Base-by-base conservation (phyloP, 768 basidiomycete genomes). In the Leccinum sublutescens region DNA sequence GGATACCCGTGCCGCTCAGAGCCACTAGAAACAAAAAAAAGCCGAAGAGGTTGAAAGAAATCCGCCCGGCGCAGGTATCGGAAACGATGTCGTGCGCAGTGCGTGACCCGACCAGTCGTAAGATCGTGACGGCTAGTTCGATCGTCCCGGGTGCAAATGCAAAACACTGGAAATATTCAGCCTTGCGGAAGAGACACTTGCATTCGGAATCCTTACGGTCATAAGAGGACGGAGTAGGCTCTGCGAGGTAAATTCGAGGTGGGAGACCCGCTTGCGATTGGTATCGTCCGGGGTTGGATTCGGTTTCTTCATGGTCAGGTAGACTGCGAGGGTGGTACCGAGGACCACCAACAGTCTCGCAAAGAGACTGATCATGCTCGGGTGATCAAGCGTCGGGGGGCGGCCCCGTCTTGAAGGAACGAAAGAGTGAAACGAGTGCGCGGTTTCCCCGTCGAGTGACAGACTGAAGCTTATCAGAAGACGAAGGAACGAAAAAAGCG, bases 1-100 rank as follows among this genome's bases (percentile, higher is more conserved):
- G 74, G 23, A 80, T 56, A 10, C 49, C 51, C n/a, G 62, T 63
- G 6, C 76, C 76, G n/a, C 56, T 50, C 17, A 71, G 29, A 6
- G 65, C 61, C 8, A 71, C 27, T 3, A 68, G 17, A 14, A 54
- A 55, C 4, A 27, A 53, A 2, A 53, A 23, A 6, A 58, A 56
- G 7, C 43, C 62, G 11, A 61, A 27, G 2, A 3, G 21, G 29
- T 38, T 10, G 23, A 61, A 55, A 5, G 62, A 55, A 10, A 64
- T 56, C 17, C 52, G 57, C 21, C 58, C 60, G 0, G 55, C 49
- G 23, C 63, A 64, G 2, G 60, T 56, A 7, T 23, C 52, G 1
- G 52, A 50, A 21, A 50, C 34, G 11, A 58, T 14, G 48, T 56
- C 43, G 25, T 50, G 58, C 6, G 6, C 3, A 15, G 38, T 19